Evolutionary conservation across 2,329 filamentous ascomycete species (phyloP), one percentile per base, ranked within the genome.

Genomic region (Fusarium pseudonygamai): DNA sequence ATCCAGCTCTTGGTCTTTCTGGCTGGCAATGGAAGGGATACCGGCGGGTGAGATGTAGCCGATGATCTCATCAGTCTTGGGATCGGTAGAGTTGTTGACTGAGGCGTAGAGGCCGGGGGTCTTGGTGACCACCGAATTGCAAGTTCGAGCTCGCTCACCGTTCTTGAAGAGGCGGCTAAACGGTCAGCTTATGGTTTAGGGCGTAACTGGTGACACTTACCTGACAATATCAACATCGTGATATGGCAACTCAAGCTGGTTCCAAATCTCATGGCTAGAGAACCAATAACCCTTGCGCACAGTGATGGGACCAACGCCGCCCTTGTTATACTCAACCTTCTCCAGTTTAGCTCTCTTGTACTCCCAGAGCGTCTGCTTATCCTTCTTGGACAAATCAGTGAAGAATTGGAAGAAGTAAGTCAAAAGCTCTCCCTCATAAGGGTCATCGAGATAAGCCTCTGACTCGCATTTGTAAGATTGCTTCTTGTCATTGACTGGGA

Each of bases 391-490:
- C 28, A 85, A 32, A 10, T 73, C 72, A 7, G 78, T 78, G 40
- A 84, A 84, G 64, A 85, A 82, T 46, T 84, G 79, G 15, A 85
- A 71, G 62, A 82, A 84, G 46, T 80, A 84, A 0, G 82, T 82
- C 40, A 85, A 80, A 1, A 85, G 78, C 67, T 85, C 83, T 47
- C 83, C 83, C 64, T 85, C 83, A 49, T 83, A 85, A 3, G 83
- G 83, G 57, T 85, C 83, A 47, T 85, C 80, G 6, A 85, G 77
- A 24, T 77, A 76, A 2, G 71, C 73, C 10, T 64, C 72, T 39
- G 76, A 78, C 67, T 85, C 82, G 62, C 83, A 85, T 39, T 74
- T 68, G 70, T 85, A 84, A 2, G 71, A 69, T 58, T 81, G 79
- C 24, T 74, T 58, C 3, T 77, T 47, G 28, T 80, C 61, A 1